Base-by-base conservation (phyloP, 768 basidiomycete genomes). In the Naganishia vishniacii region DNA sequence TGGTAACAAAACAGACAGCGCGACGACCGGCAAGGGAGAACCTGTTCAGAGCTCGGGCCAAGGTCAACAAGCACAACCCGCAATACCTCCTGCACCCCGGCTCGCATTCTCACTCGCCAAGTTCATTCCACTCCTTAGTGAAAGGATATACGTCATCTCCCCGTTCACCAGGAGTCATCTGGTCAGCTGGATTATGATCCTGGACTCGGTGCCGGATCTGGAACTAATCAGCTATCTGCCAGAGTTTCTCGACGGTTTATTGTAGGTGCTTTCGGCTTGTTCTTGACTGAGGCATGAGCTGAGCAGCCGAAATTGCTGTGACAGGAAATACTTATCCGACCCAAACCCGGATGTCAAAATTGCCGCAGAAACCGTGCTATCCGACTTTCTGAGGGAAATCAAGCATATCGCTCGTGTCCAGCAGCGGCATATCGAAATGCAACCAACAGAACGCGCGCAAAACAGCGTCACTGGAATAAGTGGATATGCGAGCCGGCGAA, bases 101-200 rank as follows among this genome's bases (percentile, higher is more conserved):
- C 34, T 67, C 8, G 91, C 93, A 0, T 98, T 99, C 80, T 95
- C 92, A 1, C 82, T 99, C 51, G 86, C 90, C 2, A 87, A 89
- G 67, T 98, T 98, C 74, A 91, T 99, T 47, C 95, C 95, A 23
- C 81, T 99, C 28, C 83, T 99, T 7, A 84, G 86, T 51, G 94
- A 98, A 68, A 83, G 95, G 66, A 91, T 98, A 59, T 88, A 93
- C 71, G 95, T 98, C 68, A 81, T 98, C 74, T 93, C 87, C 74
- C 94, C 95, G 0, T 92, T 94, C 75, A 94, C 95, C 0, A 81
- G 95, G 65, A 94, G 87, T 75, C 98, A 92, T 76, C 83, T 99
- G n/a, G 90, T 95, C 34, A 88, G 88, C 1, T 99, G 95, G 95
- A 89, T 98, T 64, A 89, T 84, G 45, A 89, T 95, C 4, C 83